Base-by-base conservation (phyloP, 1,284 basidiomycete genomes). In the Marasmius fiardii region DNA sequence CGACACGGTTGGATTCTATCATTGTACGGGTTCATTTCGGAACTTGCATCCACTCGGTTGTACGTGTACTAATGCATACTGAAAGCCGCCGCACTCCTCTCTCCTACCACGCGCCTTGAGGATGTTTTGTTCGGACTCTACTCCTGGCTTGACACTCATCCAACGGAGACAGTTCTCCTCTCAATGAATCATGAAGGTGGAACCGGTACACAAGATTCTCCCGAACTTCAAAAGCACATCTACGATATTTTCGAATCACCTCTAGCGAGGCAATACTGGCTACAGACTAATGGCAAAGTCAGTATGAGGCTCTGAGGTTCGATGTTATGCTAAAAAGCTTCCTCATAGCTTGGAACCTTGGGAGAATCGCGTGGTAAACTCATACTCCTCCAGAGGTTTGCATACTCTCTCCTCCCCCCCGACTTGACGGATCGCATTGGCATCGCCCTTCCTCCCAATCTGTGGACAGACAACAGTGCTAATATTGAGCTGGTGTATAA, bases 351-450 rank as follows among this genome's bases (percentile, higher is more conserved):
- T n/a, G 68, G 67, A 12, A 74, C 73, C 2, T 66, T 78, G 5
- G 75, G 75, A 1, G 68, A 77, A 65, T 72, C 76, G 1, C 71
- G 76, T 4, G 76, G 76, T n/a, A 78, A 76, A 60, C 64, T 78
- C 2, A 74, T 71, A 6, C 71, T 78, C 23, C 67, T 79, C 23
- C 74, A 77, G 59, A 71, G 76, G 8, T 77, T 71, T 60, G 60
- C 65, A 21, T 77, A 72, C 56, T 57, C 65, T 31, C 67, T 74
- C 20, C 69, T 79, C 18, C 71, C 74, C 2, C 31, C 67, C 0
- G 58, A 67, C 6, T 63, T 67, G 5, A 62, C 67, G 8, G 67
- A 68, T 20, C 68, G 72, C 23, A 68, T 76, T 48, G 77, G 76
- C 16, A 77, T 79, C 34, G 68, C 68, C 34, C 71, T 79, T 4